phyloP scores from a whole-genome alignment of 2,329 filamentous ascomycete species.

The Fusarium annulatum region DNA sequence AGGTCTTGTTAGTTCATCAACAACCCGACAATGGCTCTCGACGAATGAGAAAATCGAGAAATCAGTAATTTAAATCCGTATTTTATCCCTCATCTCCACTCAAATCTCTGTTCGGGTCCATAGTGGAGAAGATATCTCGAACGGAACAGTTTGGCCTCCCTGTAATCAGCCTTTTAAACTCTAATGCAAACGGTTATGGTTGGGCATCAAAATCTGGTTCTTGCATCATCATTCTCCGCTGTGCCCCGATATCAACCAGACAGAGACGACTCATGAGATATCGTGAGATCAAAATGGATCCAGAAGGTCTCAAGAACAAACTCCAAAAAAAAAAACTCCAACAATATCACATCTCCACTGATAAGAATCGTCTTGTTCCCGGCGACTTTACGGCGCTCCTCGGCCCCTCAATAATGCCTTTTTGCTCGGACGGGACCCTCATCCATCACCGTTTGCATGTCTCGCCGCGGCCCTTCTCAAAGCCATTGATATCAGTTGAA shows the following conservation, averaged over 20 bases:
- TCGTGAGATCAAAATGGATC: slow-evolving; percentile 11
- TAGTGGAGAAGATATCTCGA: slow-evolving; percentile 15
- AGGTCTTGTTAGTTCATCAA: background rate
- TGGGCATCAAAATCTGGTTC: slow-evolving; percentile 25
- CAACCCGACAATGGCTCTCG: background rate
- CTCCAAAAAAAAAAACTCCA: slow-evolving; percentile 7
- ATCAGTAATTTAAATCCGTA: background rate
- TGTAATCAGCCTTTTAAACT: slow-evolving; percentile 33
- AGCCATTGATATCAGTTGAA: background rate
- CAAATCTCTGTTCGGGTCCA: slow-evolving; percentile 11
- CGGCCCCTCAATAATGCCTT: slow-evolving; percentile 33
- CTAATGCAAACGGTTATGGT: slow-evolving; percentile 20
- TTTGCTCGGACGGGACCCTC: background rate
- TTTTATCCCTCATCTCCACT: slow-evolving; percentile 27
- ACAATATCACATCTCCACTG: slow-evolving; percentile 19
- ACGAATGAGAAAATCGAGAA: slow-evolving; percentile 17
- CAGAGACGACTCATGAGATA: slow-evolving; percentile 1
- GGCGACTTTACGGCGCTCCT: slow-evolving; percentile 32
- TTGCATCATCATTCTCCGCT: slow-evolving; percentile 31
- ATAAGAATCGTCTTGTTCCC: slow-evolving; percentile 18
- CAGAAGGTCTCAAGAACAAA: slow-evolving; percentile 8
- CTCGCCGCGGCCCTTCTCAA: slow-evolving; percentile 15
- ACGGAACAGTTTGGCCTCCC: slow-evolving; percentile 5
- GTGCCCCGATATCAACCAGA: slow-evolving; percentile 10
- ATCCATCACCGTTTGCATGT: slow-evolving; percentile 1